Base-by-base conservation (phyloP, 1,139 yeast species). In the Pichia sp. region DNA sequence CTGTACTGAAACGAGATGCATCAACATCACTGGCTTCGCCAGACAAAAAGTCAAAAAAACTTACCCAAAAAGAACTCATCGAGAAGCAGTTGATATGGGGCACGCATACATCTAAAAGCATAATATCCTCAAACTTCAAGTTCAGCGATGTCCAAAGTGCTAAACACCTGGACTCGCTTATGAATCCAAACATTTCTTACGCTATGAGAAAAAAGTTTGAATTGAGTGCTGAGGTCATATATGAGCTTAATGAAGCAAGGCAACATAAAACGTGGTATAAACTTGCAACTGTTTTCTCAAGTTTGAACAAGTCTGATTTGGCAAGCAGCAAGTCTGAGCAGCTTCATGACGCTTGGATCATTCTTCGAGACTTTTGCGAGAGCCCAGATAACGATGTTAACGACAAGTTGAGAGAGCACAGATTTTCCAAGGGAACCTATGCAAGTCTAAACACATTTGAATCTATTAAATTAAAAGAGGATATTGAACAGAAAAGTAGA, bases 171-270 rank as follows among this genome's bases (percentile, higher is more conserved):
- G 60, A 61, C 14, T 51, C 63, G 2, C 40, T 62, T 8, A 51
- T 63, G 7, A 67, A 64, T 52, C 69, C 71, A 16, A 65, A 62
- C 52, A 58, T 70, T 68, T 69, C 73, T 3, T 67, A 62, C 51
- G 65, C 69, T 34, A 44, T 66, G 61, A 63, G 69, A 67, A 85
- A 83, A 55, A 84, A 83, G 63, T 90, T 87, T 63, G 93, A 86
- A 64, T 77, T 77, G 54, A 83, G 85, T 67, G 96, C 96, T 0
- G 82, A 81, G 58, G 80, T 87, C 9, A 79, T 91, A 43, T 81
- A 84, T 62, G 79, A 79, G 49, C 76, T 90, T 61, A 91, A 90
- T 66, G 86, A 85, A 60, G 74, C 87, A 16, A 77, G 96, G 60
- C 79, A 85, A 61, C 69, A 74, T 5, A 71, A 75, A 45, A 72